A percentile compares a stretch with the other conserved stretches of the same genome.
Conservation (phyloP, 345 rosid genomes). For the Arabidopsis suecica region DNA sequence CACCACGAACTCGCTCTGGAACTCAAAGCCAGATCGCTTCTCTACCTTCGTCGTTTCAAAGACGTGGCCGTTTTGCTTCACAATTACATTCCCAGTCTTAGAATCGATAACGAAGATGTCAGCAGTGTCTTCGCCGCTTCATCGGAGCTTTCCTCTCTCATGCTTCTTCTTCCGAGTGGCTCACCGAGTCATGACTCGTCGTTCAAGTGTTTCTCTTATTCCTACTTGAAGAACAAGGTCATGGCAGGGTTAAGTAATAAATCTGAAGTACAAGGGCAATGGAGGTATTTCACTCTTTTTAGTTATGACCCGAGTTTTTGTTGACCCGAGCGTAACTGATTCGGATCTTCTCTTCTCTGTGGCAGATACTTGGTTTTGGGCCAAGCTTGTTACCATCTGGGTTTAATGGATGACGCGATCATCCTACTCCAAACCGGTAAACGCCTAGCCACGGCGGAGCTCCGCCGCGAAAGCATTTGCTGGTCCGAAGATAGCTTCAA, state of each 20-base stretch:
- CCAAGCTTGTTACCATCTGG: constrained; percentile 91
- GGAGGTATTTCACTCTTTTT: constrained; percentile 59
- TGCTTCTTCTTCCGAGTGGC: constrained; percentile 6
- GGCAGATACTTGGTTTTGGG: constrained; percentile 82
- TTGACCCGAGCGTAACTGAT: constrained; percentile 16
- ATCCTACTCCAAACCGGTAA: constrained; percentile 91
- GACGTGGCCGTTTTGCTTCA: constrained; percentile 16
- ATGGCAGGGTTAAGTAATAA: constrained; percentile 78
- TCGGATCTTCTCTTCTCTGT: constrained; percentile 27
- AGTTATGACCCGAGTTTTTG: not conserved
- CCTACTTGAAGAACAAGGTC: constrained; percentile 87
- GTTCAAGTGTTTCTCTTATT: constrained; percentile 82
- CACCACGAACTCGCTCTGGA: constrained; percentile 10
- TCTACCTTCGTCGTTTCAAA: constrained; percentile 16
- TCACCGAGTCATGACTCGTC: constrained; percentile 56
- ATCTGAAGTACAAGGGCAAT: constrained; percentile 76
- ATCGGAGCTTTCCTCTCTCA: not conserved
- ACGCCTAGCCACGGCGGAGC: constrained; percentile 93
- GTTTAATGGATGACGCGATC: constrained; percentile 96
- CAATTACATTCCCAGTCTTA: not conserved
- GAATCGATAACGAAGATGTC: not conserved
- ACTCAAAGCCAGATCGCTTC: constrained; percentile 23
- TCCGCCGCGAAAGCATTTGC: constrained; percentile 83
- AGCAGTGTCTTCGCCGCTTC: not conserved
- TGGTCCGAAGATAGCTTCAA: constrained; percentile 90